Evolutionary conservation across 2,329 filamentous ascomycete genomes (phyloP).

Genomic region (Malbranchea zuffiana): DNA sequence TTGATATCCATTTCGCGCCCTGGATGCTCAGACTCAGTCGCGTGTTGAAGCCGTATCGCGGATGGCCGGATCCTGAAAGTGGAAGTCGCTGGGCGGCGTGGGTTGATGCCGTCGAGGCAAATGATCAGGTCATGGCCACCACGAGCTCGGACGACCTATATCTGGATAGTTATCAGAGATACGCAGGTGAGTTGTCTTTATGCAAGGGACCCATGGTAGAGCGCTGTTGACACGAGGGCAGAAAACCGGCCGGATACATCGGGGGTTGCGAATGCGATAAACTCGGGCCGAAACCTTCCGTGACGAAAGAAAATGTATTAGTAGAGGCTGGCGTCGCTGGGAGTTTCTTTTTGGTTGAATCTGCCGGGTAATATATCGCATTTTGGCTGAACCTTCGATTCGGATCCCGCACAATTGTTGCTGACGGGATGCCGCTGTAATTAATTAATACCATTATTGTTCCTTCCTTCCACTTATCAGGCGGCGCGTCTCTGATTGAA

Average conservation of each 20-base stretch:
- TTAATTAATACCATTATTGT: too few relatives aligned
- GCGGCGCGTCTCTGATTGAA: conserved; percentile 57
- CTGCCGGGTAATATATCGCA: too few relatives aligned
- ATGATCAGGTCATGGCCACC: conserved; percentile 54
- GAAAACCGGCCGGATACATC: conserved; percentile 52
- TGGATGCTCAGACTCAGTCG: conserved; percentile 60
- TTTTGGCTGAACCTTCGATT: too few relatives aligned
- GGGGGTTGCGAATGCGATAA: conserved; percentile 49
- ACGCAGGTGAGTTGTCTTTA: conserved; percentile 39
- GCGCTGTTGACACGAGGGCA: conserved; percentile 16
- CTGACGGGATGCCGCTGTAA: too few relatives aligned
- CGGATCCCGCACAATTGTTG: too few relatives aligned
- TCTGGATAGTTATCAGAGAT: conserved; percentile 55
- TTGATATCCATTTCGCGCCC: conserved; percentile 65
- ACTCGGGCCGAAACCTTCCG: conserved; percentile 44
- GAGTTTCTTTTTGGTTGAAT: too few relatives aligned
- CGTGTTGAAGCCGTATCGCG: conserved; percentile 53
- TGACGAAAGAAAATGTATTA: conserved; percentile 23
- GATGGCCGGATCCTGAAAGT: conserved; percentile 54
- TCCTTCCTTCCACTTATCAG: too few relatives aligned
- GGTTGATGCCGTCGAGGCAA: conserved; percentile 57
- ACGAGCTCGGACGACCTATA: conserved; percentile 57
- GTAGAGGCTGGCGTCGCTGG: too few relatives aligned
- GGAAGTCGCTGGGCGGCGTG: conserved; percentile 57
- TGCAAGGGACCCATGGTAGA: background rate